Evolutionary conservation across 805 yeast genomes (phyloP), one percentile per base, ranked within the genome.

Genomic region (Millerago galiae): DNA sequence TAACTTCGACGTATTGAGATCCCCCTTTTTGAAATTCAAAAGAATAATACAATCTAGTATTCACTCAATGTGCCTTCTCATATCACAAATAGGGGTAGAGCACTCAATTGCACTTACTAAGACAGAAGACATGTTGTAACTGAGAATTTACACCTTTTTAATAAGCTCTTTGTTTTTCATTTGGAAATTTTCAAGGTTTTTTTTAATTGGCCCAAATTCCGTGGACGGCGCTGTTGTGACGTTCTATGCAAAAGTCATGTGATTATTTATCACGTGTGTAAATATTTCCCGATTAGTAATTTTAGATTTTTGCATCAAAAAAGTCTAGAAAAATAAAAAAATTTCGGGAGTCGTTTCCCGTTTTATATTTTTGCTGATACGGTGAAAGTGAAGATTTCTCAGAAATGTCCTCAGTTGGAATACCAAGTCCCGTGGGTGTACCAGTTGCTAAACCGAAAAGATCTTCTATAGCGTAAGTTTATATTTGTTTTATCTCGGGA

Each of bases 391-490:
- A n/a, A n/a, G n/a, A n/a, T n/a, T n/a, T n/a, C n/a, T 7, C 24
- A 21, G 24, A 21, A 21, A 21, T 21, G 24, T 21, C 24, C 7
- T 21, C 24, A 4, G 24, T 21, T 21, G 24, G 24, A 21, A 21
- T 21, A 39, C 13, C 7, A 15, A 17, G 15, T 17, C 35, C 17
- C 35, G 35, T 32, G 38, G 52, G 37, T 8, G 41, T 45, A 18
- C 49, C 54, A 2, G 33, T 47, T 25, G 16, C 35, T 16, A 53
- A 49, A 46, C 57, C 52, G 46, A 54, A 50, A 39, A 44, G 59
- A 30, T 50, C 53, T 3, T 25, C 45, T 7, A 37, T 54, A 10
- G 59, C 59, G 56, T 52, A 34, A 46, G 53, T 52, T 43, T 15
- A 4, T 18, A 14, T 5, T 21, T 34, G 15, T 15, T 18, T 30